Evolutionary conservation across 2,329 filamentous ascomycete genomes (phyloP), one percentile per base, ranked within the genome.

Genomic region (Cytospora leucostoma): DNA sequence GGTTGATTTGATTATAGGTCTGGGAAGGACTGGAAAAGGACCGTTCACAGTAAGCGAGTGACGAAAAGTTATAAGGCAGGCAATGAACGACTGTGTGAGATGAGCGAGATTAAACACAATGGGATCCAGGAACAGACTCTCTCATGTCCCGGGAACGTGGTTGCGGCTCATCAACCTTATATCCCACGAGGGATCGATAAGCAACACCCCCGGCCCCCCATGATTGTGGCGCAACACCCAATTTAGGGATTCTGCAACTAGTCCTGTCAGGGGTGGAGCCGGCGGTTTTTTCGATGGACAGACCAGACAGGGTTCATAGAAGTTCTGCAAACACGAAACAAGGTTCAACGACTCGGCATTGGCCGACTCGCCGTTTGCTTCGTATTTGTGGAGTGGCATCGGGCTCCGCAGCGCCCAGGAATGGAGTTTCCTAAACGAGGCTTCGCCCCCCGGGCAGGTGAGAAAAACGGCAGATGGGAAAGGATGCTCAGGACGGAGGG

Each of bases 341-440:
- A 32, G 53, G 59, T 53, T 61, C 59, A 47, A 44, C 49, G 49
- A 54, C 37, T 61, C 59, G 59, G 59, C 59, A 61, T 61, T 61
- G 59, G 59, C 59, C 59, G 59, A 44, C 37, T 61, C 33, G 59
- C 49, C 49, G 49, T 40, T 40, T 61, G 59, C 54, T 61, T 61
- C 59, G 59, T 61, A 53, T 61, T 61, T 61, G 59, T 61, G 59
- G 59, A 61, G 51, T 61, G 51, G 27, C 51, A 61, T 19, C n/a
- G n/a, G 44, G n/a, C 11, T 21, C 44, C 44, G 4, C 44, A 47
- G 11, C 21, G 44, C 19, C 19, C 44, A 47, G 44, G 10, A 19
- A n/a, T 47, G 44, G 44, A 19, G n/a, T 47, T 21, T 21, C 44
- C 44, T 21, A 19, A 47, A 47, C n/a, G 44, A 47, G 40, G 6